Evolutionary conservation across 2,329 filamentous ascomycete genomes (phyloP).

Genomic region (Hirsutella minnesotensis): DNA sequence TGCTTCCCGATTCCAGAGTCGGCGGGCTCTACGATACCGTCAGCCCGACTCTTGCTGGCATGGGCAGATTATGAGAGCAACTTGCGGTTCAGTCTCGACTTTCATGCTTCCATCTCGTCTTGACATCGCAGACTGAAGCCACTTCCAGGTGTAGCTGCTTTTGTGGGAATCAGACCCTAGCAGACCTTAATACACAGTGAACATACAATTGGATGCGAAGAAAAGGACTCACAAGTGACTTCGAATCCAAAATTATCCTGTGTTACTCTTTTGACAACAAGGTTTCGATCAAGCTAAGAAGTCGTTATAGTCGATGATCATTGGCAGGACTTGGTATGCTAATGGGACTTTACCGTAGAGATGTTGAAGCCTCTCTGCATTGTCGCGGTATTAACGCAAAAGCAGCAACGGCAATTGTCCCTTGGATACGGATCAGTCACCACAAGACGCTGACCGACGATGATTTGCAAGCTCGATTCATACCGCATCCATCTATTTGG

Average conservation of each 20-base stretch:
- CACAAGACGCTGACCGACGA: not conserved
- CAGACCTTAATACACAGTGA: not conserved
- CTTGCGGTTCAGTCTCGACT: no score
- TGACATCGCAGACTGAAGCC: conserved; percentile 13
- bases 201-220: no score
- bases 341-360: conserved; percentile 27
- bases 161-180: conserved; percentile 55
- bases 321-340: no score
- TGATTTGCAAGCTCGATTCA: not conserved
- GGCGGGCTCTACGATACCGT: not conserved
- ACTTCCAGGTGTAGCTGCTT: conserved; percentile 55
- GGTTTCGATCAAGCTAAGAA: not conserved
- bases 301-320: not conserved
- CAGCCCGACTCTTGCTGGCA: not conserved
- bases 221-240: no score
- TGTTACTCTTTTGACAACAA: not conserved
- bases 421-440: conserved; percentile 10
- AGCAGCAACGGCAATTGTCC: conserved; percentile 30
- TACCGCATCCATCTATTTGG: conserved; percentile 12
- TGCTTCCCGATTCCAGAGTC: conserved; percentile 18
- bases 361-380: conserved; percentile 30
- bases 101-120: not conserved
- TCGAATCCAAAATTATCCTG: no score
- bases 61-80: no score
- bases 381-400: conserved; percentile 29